Base-by-base conservation (phyloP, 1,139 yeast species). In the Wickerhamomyces sp. region DNA sequence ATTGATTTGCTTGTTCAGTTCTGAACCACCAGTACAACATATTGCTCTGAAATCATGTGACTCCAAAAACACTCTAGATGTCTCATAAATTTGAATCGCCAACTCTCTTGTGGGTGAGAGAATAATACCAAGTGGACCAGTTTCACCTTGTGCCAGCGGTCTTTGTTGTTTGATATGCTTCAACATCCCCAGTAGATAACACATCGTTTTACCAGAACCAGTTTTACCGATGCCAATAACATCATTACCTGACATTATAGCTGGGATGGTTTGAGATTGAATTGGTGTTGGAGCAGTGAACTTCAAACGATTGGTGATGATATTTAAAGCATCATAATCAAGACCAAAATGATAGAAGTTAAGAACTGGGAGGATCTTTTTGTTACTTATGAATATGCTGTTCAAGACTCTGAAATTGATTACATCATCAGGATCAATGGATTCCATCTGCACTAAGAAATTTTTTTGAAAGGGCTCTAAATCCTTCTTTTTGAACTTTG, bases 21-120 rank as follows among this genome's bases (percentile, higher is more conserved):
- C 81, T 0, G 95, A 78, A 0, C 99, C 99, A n/a, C 99, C 99
- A 52, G 93, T 91, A 47, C 96, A 93, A 59, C 97, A 87, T 23
- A 84, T 74, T 0, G 88, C 82, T 2, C 78, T 65, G 11, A 84
- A 54, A 1, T 68, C 64, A 15, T 49, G 50, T 18, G 80, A 63
- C 7, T 71, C 71, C 6, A 84, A 66, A 58, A 93, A 88, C 4
- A 75, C 72, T 36, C 65, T 64, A 39, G 88, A 74, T 50, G 89
- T 95, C 52, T 79, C 79, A 62, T 74, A 73, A 11, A 93, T 89
- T 60, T 94, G 99, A 6, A 84, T 65, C 0, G 98, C 95, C 42
- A 94, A 69, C 63, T 94, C 99, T 58, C 99, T 73, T 0, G 99
- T 94, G 0, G 99, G 99, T 0, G 96, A 83, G 62, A 94, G 65